Evolutionary conservation across 2,329 filamentous ascomycete species (phyloP).

Genomic region (Thielaviopsis ethacetica): DNA sequence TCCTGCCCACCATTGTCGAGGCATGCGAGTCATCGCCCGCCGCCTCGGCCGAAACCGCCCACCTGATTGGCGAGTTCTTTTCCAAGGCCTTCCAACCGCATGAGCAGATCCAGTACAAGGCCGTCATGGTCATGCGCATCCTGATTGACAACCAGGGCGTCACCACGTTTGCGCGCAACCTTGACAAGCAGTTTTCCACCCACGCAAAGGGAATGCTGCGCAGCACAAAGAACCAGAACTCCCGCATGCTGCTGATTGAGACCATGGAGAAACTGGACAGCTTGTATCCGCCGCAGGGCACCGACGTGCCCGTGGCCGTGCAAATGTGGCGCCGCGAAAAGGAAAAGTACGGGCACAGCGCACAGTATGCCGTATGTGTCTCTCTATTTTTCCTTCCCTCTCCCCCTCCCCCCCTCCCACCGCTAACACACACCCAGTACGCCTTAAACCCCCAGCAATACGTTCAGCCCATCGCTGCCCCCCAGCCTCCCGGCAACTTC

Average conservation of each 20-base stretch:
- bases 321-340: conserved; percentile 88
- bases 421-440: background rate
- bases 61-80: conserved; percentile 68
- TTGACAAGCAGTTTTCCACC: conserved; percentile 71
- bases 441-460: background rate
- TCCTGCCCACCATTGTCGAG: conserved; percentile 87
- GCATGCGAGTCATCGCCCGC: conserved; percentile 79
- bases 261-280: conserved; percentile 63
- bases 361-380: conserved; percentile 31
- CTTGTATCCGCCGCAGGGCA: conserved; percentile 3
- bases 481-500: background rate
- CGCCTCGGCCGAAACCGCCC: conserved; percentile 68
- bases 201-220: conserved; percentile 61
- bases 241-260: conserved; percentile 75
- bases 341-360: conserved; percentile 38
- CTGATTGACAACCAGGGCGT: conserved; percentile 74
- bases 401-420: too few species aligned
- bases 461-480: background rate
- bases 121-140: conserved; percentile 88
- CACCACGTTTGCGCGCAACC: conserved; percentile 72
- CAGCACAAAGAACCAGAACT: conserved; percentile 52
- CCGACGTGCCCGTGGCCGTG: conserved; percentile 21
- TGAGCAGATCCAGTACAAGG: conserved; percentile 78
- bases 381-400: too few species aligned
- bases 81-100: conserved; percentile 49